These are phyloP conservation scores for Dictyophora rubrovolvata DNA, from an alignment of 768 basidiomycete species.

Conservation along the genomic window DNA sequence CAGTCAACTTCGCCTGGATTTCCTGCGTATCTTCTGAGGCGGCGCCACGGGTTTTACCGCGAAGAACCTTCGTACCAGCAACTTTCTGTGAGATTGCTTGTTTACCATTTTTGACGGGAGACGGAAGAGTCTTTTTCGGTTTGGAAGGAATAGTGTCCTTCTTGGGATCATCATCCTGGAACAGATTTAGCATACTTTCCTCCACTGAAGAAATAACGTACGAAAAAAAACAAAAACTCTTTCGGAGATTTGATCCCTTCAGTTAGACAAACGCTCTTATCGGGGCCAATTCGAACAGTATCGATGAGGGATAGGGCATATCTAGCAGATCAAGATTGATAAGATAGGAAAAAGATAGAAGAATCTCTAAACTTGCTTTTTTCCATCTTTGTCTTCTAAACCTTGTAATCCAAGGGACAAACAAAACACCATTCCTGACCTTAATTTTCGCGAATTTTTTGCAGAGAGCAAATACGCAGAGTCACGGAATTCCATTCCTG, in stretches of 20 bases:
- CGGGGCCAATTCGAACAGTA: constrained; percentile 68
- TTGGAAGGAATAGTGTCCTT: constrained; percentile 44
- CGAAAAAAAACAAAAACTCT: constrained; percentile 74
- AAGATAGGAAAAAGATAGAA: neutral
- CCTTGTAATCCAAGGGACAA: constrained; percentile 80
- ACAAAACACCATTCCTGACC: constrained; percentile 77
- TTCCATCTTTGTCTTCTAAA: constrained; percentile 62
- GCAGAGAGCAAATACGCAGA: constrained; percentile 69
- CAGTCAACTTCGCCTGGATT: constrained; percentile 65
- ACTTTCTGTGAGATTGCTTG: constrained; percentile 55
- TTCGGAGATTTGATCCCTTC: constrained; percentile 77
- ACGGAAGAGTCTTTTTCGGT: constrained; percentile 40
- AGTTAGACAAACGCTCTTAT: constrained; percentile 61
- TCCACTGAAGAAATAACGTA: constrained; percentile 14
- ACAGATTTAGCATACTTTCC: neutral
- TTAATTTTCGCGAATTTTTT: constrained; percentile 66
- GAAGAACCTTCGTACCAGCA: constrained; percentile 75
- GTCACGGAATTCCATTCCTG: constrained; percentile 93
- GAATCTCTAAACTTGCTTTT: constrained; percentile 44
- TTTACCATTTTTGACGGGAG: constrained; percentile 51
- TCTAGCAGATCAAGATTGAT: constrained; percentile 29
- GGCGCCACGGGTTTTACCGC: constrained; percentile 84
- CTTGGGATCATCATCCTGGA: constrained; percentile 42
- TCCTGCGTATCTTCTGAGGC: constrained; percentile 78
- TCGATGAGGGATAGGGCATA: constrained; percentile 85